phyloP scores from a whole-genome alignment of 352 stramenopile species.

The Globisporangium perplexum region DNA sequence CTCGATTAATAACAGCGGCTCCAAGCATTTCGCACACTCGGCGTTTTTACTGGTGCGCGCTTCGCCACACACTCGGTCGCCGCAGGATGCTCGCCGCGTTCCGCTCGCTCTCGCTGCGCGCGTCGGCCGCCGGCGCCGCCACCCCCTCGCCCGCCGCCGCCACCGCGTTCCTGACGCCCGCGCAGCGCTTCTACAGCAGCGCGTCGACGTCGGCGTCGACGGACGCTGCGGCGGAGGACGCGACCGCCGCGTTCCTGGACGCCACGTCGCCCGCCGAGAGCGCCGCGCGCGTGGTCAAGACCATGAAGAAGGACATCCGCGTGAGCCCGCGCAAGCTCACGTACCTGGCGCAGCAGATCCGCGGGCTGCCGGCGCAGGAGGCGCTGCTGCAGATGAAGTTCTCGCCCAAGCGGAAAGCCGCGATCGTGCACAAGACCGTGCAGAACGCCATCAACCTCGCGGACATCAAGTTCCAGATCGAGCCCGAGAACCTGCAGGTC shows the following conservation, averaged over 20 bases:
- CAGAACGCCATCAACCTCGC: constrained; percentile 86
- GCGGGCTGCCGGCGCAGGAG: constrained; percentile 63
- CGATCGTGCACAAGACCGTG: constrained; percentile 80
- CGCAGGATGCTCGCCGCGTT: constrained; percentile 49
- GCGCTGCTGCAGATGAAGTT: constrained; percentile 86
- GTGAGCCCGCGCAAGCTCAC: constrained; percentile 77
- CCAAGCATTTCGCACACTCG: not conserved
- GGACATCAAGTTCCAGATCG: constrained; percentile 87
- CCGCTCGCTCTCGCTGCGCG: constrained; percentile 59
- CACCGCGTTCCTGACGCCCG: constrained; percentile 39
- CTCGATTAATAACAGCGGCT: not conserved
- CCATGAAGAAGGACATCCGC: constrained; percentile 79
- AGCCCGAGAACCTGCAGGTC: constrained; percentile 79
- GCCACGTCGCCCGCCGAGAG: constrained; percentile 48
- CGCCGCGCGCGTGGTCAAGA: constrained; percentile 60
- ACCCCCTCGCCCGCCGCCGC: constrained; percentile 11
- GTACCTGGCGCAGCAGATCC: constrained; percentile 81
- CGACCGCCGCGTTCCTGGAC: constrained; percentile 55
- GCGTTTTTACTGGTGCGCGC: constrained; percentile 1
- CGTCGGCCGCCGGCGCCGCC: constrained; percentile 11
- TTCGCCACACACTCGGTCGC: not conserved
- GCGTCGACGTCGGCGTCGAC: constrained; percentile 10
- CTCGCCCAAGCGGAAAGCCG: constrained; percentile 80
- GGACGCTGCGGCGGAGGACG: constrained; percentile 46
- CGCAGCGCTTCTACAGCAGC: constrained; percentile 9